A percentile compares a stretch with the other conserved stretches of the same genome.
These are phyloP conservation scores for Metarhizium brunneum DNA, from an alignment of 2,329 filamentous ascomycete species.

Conservation along the genomic window DNA sequence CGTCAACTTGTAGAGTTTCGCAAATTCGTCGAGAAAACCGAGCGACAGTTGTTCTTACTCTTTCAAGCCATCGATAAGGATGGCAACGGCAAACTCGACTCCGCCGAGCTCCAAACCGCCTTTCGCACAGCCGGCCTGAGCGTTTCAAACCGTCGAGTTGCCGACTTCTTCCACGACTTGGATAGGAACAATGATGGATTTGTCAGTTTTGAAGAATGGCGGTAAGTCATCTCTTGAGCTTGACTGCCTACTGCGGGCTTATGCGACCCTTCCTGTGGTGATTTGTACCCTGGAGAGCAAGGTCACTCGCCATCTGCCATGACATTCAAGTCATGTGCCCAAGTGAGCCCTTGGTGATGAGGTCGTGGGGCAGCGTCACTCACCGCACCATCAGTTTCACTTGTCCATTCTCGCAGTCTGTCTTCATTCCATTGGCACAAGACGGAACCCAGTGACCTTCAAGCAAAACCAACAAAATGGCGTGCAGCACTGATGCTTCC, in stretches of 20 bases:
- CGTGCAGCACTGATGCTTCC: constrained; percentile 5
- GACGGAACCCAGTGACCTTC: background rate
- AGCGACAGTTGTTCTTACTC: constrained; percentile 70
- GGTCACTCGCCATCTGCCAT: constrained; percentile 6
- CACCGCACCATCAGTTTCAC: background rate
- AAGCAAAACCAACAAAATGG: background rate
- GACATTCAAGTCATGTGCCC: constrained; percentile 13
- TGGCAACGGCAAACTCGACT: constrained; percentile 76
- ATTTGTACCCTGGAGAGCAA: background rate
- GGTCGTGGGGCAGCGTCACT: constrained; percentile 1
- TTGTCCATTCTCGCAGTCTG: background rate
- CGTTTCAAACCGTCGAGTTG: constrained; percentile 67
- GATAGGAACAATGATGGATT: constrained; percentile 81
- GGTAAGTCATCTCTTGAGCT: constrained; percentile 49
- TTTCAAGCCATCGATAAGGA: constrained; percentile 85
- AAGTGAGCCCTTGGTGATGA: constrained; percentile 1
- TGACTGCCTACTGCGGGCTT: no score
- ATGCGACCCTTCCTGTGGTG: background rate
- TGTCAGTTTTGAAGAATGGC: constrained; percentile 93
- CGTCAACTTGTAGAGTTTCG: constrained; percentile 61
- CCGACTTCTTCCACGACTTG: constrained; percentile 81
- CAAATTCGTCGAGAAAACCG: constrained; percentile 77
- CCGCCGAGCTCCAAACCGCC: constrained; percentile 70
- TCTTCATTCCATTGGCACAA: background rate
- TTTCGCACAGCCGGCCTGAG: constrained; percentile 71